Evolutionary conservation across 345 rosid genomes (phyloP).

Genomic region (Cardamine occulta): DNA sequence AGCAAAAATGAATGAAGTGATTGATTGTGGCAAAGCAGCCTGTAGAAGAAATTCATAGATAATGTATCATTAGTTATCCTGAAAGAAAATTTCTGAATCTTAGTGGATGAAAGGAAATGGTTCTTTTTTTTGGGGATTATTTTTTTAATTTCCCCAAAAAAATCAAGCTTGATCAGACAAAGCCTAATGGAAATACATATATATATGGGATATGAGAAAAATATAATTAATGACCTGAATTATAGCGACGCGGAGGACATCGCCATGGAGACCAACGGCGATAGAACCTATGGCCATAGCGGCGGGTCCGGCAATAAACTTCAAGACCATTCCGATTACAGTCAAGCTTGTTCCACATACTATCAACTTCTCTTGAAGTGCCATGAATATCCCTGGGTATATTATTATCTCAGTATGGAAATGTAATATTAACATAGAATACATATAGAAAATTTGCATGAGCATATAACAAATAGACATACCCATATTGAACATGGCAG

Average conservation of each 20-base stretch:
- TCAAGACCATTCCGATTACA: slow-evolving; percentile 59
- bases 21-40: slow-evolving; percentile 85
- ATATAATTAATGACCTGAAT: slow-evolving; percentile 55
- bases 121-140: background rate
- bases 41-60: slow-evolving; percentile 34
- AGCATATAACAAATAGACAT: slow-evolving; percentile 10
- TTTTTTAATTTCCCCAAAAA: background rate
- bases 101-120: background rate
- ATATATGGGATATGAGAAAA: background rate
- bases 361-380: slow-evolving; percentile 70
- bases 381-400: slow-evolving; percentile 84
- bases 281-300: slow-evolving; percentile 75
- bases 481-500: slow-evolving; percentile 98
- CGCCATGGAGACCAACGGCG: slow-evolving; percentile 68
- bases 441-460: background rate
- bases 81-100: slow-evolving; percentile 1
- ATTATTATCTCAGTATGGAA: background rate
- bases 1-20: slow-evolving; percentile 73
- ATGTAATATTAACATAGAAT: background rate
- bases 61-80: slow-evolving; percentile 16
- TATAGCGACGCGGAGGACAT: slow-evolving; percentile 71
- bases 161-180: background rate
- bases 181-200: background rate
- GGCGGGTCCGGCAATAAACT: slow-evolving; percentile 73
- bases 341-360: slow-evolving; percentile 70